phyloP scores from a whole-genome alignment of 352 stramenopile genomes.

The Nothophytophthora sp. region DNA sequence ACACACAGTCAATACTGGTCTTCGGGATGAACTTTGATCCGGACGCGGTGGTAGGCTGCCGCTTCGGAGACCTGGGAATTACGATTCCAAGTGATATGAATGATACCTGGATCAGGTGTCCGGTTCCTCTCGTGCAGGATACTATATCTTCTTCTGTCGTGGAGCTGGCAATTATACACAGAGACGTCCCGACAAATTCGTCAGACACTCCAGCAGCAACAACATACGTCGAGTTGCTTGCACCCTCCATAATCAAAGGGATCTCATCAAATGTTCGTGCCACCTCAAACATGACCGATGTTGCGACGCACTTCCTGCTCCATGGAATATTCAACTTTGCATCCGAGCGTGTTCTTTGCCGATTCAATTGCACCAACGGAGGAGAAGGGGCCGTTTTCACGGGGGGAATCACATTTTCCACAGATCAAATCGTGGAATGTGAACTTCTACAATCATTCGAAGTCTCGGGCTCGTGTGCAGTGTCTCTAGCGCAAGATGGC shows the following conservation, averaged over 20 bases:
- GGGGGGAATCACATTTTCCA: slow-evolving; percentile 10
- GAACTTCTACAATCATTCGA: slow-evolving; percentile 2
- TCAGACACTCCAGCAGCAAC: slow-evolving; percentile 1
- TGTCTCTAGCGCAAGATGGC: slow-evolving; percentile 22
- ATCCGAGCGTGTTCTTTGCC: slow-evolving; percentile 18
- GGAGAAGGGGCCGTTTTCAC: background rate
- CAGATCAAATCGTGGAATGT: slow-evolving; percentile 26
- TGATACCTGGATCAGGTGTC: slow-evolving; percentile 23
- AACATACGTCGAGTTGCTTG: slow-evolving; percentile 22
- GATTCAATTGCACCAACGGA: slow-evolving; percentile 18
- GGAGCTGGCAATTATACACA: slow-evolving; percentile 20
- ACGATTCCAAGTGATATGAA: slow-evolving; percentile 2
- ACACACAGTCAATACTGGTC: slow-evolving; percentile 20
- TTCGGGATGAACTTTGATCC: slow-evolving; percentile 25
- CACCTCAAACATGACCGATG: slow-evolving; percentile 5
- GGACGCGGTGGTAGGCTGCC: slow-evolving; percentile 7
- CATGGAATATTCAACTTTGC: slow-evolving; percentile 30
- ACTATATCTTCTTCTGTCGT: slow-evolving; percentile 19
- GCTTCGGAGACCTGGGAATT: slow-evolving; percentile 23
- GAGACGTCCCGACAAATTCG: too few species aligned
- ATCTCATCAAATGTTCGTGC: slow-evolving; percentile 8
- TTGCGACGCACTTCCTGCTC: slow-evolving; percentile 35
- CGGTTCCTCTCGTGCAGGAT: slow-evolving; percentile 20
- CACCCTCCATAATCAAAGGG: slow-evolving; percentile 23
- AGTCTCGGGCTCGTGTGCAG: slow-evolving; percentile 15